Percentiles rank a stretch among this genome's conserved stretches.
Evolutionary conservation across 805 yeast genomes (phyloP).

Genomic region (Cyberlindnera petersonii): DNA sequence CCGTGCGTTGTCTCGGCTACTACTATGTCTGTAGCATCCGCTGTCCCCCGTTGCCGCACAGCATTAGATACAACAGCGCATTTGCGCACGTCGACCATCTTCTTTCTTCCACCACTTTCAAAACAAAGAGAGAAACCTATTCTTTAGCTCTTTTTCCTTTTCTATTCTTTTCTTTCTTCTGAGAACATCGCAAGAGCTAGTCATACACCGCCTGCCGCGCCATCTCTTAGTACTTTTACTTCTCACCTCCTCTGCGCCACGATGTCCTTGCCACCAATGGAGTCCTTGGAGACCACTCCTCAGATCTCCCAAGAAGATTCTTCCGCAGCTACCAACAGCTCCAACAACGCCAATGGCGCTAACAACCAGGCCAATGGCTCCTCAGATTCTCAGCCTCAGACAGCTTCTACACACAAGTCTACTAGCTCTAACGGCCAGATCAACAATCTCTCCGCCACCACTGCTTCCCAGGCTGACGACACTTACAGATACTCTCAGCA

Average conservation of each 20-base stretch:
- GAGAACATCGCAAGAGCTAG: too few species aligned
- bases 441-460: constrained; percentile 2
- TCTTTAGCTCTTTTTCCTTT: neutral
- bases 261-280: constrained; percentile 21
- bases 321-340: constrained; percentile 8
- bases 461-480: constrained; percentile 11
- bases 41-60: too few species aligned
- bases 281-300: constrained; percentile 11
- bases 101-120: constrained; percentile 2
- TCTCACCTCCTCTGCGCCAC: neutral
- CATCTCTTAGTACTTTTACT: neutral
- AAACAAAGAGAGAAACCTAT: constrained; percentile 3
- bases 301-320: constrained; percentile 13
- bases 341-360: constrained; percentile 7
- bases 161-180: too few species aligned
- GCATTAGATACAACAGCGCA: constrained; percentile 2
- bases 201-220: too few species aligned
- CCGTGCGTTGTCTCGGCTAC: neutral
- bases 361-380: constrained; percentile 4
- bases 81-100: constrained; percentile 9
- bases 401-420: constrained; percentile 5
- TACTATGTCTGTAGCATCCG: too few species aligned
- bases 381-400: constrained; percentile 1
- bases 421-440: constrained; percentile 8
- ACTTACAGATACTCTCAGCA: constrained; percentile 17